Percentiles rank a stretch among this genome's conserved stretches.
Evolutionary conservation across 495 filamentous ascomycete species (phyloP).

Genomic region (Venustampulla echinocandica): DNA sequence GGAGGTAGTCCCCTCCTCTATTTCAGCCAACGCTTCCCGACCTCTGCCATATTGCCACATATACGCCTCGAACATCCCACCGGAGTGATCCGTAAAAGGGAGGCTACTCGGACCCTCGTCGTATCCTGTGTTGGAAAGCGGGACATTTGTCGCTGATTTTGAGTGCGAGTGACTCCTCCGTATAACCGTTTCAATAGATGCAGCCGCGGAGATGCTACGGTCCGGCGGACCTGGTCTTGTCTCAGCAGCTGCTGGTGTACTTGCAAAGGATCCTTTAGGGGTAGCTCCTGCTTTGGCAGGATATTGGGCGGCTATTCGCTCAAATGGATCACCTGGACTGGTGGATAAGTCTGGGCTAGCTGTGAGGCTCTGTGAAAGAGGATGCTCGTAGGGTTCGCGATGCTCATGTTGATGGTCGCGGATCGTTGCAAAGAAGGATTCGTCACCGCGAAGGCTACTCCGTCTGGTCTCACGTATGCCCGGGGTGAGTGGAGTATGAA

Average conservation of each 20-base stretch:
- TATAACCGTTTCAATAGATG: conserved; percentile 25
- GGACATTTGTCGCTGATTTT: conserved; percentile 21
- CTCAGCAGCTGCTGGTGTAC: conserved; percentile 51
- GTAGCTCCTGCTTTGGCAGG: conserved; percentile 27
- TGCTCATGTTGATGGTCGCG: conserved; percentile 32
- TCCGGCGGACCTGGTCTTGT: conserved; percentile 47
- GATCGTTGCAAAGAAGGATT: conserved; percentile 48
- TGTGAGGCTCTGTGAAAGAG: conserved; percentile 72
- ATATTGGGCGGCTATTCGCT: conserved; percentile 29
- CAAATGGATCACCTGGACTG: conserved; percentile 31
- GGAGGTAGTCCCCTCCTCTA: conserved; percentile 28
- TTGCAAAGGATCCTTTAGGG: conserved; percentile 31
- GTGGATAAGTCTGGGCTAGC: conserved; percentile 56
- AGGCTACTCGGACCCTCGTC: conserved; percentile 23
- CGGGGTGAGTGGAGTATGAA: conserved; percentile 24
- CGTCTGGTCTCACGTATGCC: conserved; percentile 46
- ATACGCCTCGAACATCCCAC: conserved; percentile 47
- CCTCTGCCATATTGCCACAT: conserved; percentile 13
- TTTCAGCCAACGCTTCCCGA: conserved; percentile 18
- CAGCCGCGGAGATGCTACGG: conserved; percentile 21
- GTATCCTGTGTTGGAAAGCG: conserved; percentile 1
- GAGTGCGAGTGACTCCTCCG: conserved; percentile 22
- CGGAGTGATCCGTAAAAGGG: conserved; percentile 36
- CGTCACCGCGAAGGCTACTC: conserved; percentile 63
- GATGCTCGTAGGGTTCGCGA: conserved; percentile 40